Evolutionary conservation across 2,329 filamentous ascomycete genomes (phyloP).

Genomic region (Microsporum canis): DNA sequence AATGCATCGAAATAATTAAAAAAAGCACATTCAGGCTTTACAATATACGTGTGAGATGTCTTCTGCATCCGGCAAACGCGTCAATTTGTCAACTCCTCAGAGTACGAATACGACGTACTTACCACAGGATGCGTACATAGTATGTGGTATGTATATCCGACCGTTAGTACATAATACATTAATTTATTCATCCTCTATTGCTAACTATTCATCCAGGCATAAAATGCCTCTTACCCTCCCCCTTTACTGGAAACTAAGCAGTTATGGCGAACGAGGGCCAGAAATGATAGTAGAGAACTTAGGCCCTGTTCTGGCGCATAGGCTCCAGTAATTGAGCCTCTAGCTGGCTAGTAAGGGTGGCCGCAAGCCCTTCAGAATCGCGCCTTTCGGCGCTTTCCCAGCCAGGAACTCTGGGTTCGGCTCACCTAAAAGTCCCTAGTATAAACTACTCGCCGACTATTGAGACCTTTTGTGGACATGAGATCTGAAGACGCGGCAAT

Average conservation of each 20-base stretch:
- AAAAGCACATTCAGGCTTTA: neutral
- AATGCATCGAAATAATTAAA: neutral
- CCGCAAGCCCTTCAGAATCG: neutral
- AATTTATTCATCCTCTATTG: no score
- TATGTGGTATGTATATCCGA: neutral
- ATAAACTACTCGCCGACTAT: neutral
- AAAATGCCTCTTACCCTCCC: neutral
- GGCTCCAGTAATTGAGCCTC: neutral
- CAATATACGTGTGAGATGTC: neutral
- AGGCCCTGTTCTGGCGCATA: neutral
- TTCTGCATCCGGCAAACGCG: neutral
- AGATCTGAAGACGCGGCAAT: neutral
- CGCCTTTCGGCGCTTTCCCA: neutral
- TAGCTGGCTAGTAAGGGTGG: neutral
- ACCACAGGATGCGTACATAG: neutral
- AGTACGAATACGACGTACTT: neutral
- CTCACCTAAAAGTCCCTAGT: neutral
- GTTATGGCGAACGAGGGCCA: no score
- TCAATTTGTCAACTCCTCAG: neutral
- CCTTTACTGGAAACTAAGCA: no score
- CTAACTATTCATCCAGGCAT: no score
- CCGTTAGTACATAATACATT: neutral
- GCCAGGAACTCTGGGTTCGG: neutral
- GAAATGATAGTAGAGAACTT: no score
- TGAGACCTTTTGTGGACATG: neutral